These are phyloP conservation scores for Talaromyces sp. DNA, from an alignment of 2,329 filamentous ascomycete species.

Conservation along the genomic window DNA sequence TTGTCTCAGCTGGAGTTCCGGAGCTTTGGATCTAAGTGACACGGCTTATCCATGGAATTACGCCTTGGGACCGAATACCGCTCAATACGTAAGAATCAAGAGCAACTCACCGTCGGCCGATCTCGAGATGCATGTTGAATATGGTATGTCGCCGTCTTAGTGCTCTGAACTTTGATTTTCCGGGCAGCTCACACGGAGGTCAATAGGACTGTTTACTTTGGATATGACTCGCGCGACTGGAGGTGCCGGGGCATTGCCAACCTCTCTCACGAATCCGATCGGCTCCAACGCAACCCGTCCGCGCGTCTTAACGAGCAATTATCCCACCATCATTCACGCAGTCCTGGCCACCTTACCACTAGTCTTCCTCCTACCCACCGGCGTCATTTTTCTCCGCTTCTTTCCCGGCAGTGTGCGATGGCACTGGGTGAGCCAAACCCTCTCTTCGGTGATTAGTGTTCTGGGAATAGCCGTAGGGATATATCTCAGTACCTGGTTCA, in stretches of 20 bases:
- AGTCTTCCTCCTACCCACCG: slow-evolving; percentile 5
- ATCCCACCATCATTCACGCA: slow-evolving; percentile 8
- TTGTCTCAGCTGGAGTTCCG: slow-evolving; percentile 7
- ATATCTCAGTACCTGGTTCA: slow-evolving; percentile 4
- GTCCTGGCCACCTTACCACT: slow-evolving; percentile 9
- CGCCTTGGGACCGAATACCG: slow-evolving; percentile 13
- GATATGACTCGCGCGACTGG: slow-evolving; percentile 10
- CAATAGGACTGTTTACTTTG: slow-evolving; percentile 13
- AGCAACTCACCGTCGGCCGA: slow-evolving; percentile 10
- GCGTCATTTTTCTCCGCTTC: slow-evolving; percentile 9
- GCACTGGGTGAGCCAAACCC: slow-evolving; percentile 11
- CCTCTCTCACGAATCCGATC: neutral
- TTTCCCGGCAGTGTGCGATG: slow-evolving; percentile 10
- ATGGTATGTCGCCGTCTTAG: slow-evolving; percentile 1
- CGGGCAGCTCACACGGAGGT: neutral
- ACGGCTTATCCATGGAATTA: slow-evolving; percentile 13
- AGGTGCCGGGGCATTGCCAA: slow-evolving; percentile 3
- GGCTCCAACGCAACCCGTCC: slow-evolving; percentile 1
- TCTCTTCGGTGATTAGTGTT: slow-evolving; percentile 10
- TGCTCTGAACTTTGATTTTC: neutral
- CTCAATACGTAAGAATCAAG: slow-evolving; percentile 5
- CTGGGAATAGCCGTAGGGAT: neutral
- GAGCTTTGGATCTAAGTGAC: slow-evolving; percentile 7
- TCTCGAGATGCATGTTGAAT: slow-evolving; percentile 15
- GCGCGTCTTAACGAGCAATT: neutral